Base-by-base conservation (phyloP, 192 early-diverging fungal species). In the Coemansia sp. region DNA sequence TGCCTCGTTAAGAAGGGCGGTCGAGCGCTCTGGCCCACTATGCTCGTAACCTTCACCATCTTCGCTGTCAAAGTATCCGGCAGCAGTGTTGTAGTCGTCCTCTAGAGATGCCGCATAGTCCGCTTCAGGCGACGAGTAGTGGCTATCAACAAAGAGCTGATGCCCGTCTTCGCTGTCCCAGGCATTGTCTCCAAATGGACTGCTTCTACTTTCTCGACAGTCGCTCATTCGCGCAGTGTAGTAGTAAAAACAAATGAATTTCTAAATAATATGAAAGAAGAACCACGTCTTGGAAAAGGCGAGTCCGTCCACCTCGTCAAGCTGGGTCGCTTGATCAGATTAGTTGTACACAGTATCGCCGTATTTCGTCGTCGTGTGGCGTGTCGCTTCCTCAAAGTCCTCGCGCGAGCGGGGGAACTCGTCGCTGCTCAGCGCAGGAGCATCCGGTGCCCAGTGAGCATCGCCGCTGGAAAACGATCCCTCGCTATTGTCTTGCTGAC, bases 371-470 rank as follows among this genome's bases (percentile, higher is more conserved):
- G 43, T 46, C 22, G 22, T 46, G 22, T 24, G 43, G 1, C 43
- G 21, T 10, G 21, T 46, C 9, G 43, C 36, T 21, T 43, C 18
- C 41, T 67, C 64, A 44, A 67, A 71, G 41, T 77, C 74, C 12
- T 77, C 74, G 32, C 68, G 68, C 26, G 65, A 63, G 15, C 68
- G 46, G 1, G 68, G 65, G 22, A 71, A 77, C 29, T 68, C 65
- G 3, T 65, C 63, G 32, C 63, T 57, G 27, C 48, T 58, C 39
- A 60, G 42, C 17, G 53, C 18, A 5, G 65, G 53, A 14, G 41
- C 21, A 8, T 34, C 60, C 9, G 36, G 36, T 32, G 65, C 18
- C 24, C 15, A 35, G 27, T 39, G 21, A 21, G 11, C 24, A 11
- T 32, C 17, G 36, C 19, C 46, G 33, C 37, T 35, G 2, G 19